Conservation (phyloP, 176 grass and related monocot genomes). For the Canna indica region DNA sequence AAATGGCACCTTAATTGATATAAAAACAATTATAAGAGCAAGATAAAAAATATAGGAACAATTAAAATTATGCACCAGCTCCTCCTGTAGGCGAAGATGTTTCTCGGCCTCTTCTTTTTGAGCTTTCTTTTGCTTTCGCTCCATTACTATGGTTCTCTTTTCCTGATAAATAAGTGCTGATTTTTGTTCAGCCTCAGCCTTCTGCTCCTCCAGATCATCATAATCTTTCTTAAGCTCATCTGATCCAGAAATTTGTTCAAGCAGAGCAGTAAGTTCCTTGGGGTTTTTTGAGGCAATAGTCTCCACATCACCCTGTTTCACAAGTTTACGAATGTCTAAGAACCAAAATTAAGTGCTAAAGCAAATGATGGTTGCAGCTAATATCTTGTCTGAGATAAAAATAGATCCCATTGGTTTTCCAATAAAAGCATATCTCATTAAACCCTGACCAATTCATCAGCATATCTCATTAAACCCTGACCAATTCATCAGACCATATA, state of each 20-base stretch:
- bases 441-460: too few species aligned
- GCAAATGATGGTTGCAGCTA: background rate
- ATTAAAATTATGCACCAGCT: constrained; percentile 36
- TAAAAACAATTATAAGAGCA: background rate
- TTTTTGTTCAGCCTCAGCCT: constrained; percentile 58
- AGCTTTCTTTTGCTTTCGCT: constrained; percentile 95
- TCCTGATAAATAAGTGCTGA: constrained; percentile 96
- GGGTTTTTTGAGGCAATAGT: constrained; percentile 98
- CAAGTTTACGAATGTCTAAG: background rate
- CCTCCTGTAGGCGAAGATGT: constrained; percentile 65
- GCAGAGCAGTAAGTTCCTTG: constrained; percentile 73
- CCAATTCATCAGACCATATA: too few species aligned
- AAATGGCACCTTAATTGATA: background rate
- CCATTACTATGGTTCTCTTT: constrained; percentile 81
- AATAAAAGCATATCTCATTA: too few species aligned
- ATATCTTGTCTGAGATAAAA: background rate
- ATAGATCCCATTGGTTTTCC: too few species aligned
- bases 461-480: too few species aligned
- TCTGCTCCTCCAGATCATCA: constrained; percentile 61
- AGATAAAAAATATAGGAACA: background rate
- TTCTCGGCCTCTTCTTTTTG: constrained; percentile 97
- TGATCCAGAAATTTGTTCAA: constrained; percentile 93
- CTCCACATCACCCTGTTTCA: constrained; percentile 77
- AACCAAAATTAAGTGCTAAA: background rate
- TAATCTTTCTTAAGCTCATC: constrained; percentile 87